Evolutionary conservation across 2,329 filamentous ascomycete species (phyloP).

Genomic region (Thielaviopsis euricoi): DNA sequence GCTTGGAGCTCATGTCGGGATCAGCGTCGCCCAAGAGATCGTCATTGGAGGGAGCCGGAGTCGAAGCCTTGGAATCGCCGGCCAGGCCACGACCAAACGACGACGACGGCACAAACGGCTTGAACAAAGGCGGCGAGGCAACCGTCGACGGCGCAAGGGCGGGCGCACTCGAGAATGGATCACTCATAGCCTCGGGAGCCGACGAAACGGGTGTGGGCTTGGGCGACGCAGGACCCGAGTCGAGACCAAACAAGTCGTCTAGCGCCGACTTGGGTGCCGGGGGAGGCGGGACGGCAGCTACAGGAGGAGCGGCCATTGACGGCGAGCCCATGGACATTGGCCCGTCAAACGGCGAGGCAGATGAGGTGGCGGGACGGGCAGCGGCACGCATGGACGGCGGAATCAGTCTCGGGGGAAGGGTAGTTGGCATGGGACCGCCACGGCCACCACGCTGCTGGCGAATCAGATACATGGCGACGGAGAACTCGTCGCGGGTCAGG

Average conservation of each 20-base stretch:
- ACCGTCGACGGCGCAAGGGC: conserved; percentile 33
- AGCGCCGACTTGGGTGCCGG: conserved; percentile 60
- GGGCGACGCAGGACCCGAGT: conserved; percentile 33
- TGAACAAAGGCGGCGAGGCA: conserved; percentile 47
- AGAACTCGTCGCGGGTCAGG: conserved; percentile 78
- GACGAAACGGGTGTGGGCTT: conserved; percentile 50
- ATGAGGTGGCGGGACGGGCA: conserved; percentile 30
- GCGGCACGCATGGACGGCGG: conserved; percentile 70
- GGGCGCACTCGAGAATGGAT: conserved; percentile 48
- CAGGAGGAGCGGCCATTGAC: conserved; percentile 16
- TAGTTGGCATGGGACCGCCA: conserved; percentile 49
- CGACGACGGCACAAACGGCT: conserved; percentile 82
- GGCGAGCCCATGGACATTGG: conserved; percentile 21
- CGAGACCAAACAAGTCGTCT: conserved; percentile 86
- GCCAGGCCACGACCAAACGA: conserved; percentile 72
- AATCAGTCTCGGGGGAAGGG: conserved; percentile 65
- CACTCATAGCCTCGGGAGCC: conserved; percentile 43
- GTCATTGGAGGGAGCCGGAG: conserved; percentile 39
- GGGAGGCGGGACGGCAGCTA: conserved; percentile 23
- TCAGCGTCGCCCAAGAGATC: conserved; percentile 87
- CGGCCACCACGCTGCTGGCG: conserved; percentile 68
- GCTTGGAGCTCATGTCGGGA: conserved; percentile 70
- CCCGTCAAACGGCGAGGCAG: conserved; percentile 34
- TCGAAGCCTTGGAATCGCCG: conserved; percentile 42
- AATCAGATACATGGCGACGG: conserved; percentile 94